Evolutionary conservation across 306 rosid species (phyloP).

Genomic region (Trichosanthes cucumerina): DNA sequence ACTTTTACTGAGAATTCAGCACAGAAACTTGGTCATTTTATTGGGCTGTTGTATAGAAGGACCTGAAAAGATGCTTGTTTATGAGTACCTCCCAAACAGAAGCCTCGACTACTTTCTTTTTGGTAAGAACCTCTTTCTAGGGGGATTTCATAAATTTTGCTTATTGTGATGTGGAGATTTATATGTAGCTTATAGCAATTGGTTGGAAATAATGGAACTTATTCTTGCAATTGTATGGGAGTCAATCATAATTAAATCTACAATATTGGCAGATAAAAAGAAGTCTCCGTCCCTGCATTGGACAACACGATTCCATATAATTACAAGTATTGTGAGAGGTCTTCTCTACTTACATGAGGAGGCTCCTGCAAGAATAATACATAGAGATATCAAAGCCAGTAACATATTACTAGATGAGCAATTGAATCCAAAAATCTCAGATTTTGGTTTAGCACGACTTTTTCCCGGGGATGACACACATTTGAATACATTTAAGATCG

Average conservation of each 20-base stretch:
- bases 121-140: slow-evolving; percentile 24
- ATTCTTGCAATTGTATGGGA: background rate
- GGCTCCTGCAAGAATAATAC: slow-evolving; percentile 78
- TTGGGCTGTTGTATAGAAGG: slow-evolving; percentile 86
- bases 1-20: slow-evolving; percentile 67
- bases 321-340: slow-evolving; percentile 61
- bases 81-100: slow-evolving; percentile 75
- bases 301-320: slow-evolving; percentile 49
- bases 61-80: slow-evolving; percentile 91
- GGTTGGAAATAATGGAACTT: background rate
- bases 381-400: slow-evolving; percentile 87
- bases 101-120: slow-evolving; percentile 79
- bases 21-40: slow-evolving; percentile 61
- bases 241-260: background rate
- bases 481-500: slow-evolving; percentile 61
- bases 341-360: slow-evolving; percentile 84
- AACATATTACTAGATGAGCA: slow-evolving; percentile 69
- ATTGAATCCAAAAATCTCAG: slow-evolving; percentile 73
- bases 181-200: background rate
- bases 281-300: slow-evolving; percentile 55
- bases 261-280: slow-evolving; percentile 41
- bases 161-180: background rate
- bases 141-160: background rate
- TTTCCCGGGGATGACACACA: slow-evolving; percentile 95
- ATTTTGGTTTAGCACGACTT: slow-evolving; percentile 82